Evolutionary conservation across 768 basidiomycete genomes (phyloP).

Genomic region (Boletellus sp.): DNA sequence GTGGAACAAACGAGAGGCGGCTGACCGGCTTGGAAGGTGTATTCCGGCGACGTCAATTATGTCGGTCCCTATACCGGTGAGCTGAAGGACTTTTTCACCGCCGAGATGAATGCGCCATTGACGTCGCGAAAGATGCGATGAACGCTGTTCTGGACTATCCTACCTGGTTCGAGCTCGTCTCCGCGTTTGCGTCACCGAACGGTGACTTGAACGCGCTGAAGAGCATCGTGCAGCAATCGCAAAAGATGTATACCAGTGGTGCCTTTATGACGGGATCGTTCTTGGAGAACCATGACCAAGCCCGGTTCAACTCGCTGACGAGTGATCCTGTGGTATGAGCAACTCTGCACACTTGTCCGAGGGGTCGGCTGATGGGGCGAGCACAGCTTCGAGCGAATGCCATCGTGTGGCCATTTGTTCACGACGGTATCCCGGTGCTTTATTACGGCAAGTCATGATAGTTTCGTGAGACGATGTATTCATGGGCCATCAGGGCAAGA

Average conservation of each 20-base stretch:
- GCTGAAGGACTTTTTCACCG: slow-evolving; percentile 7
- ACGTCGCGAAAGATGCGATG: slow-evolving; percentile 34
- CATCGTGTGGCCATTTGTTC: slow-evolving; percentile 46
- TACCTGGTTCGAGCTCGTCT: slow-evolving; percentile 40
- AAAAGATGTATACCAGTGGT: slow-evolving; percentile 38
- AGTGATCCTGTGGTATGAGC: slow-evolving; percentile 39
- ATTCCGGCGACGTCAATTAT: slow-evolving; percentile 39
- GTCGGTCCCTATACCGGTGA: slow-evolving; percentile 40
- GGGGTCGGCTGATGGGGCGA: neutral
- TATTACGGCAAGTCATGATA: slow-evolving; percentile 40
- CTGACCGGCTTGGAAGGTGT: slow-evolving; percentile 31
- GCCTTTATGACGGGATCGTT: slow-evolving; percentile 43
- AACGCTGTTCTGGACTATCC: slow-evolving; percentile 49
- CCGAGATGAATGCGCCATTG: neutral
- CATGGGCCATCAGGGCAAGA: slow-evolving; percentile 38
- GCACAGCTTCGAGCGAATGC: slow-evolving; percentile 43
- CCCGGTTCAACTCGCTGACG: slow-evolving; percentile 43
- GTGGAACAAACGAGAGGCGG: slow-evolving; percentile 19
- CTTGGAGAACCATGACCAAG: slow-evolving; percentile 55
- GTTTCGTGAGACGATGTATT: neutral
- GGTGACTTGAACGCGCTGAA: slow-evolving; percentile 34
- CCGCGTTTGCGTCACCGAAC: slow-evolving; percentile 36
- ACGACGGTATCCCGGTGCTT: slow-evolving; percentile 48
- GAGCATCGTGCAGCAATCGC: slow-evolving; percentile 26
- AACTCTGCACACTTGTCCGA: too few relatives aligned